A percentile compares a stretch with the other conserved stretches of the same genome.
Conservation (phyloP, 306 rosid genomes). For the Pterocarpus macrocarpus region DNA sequence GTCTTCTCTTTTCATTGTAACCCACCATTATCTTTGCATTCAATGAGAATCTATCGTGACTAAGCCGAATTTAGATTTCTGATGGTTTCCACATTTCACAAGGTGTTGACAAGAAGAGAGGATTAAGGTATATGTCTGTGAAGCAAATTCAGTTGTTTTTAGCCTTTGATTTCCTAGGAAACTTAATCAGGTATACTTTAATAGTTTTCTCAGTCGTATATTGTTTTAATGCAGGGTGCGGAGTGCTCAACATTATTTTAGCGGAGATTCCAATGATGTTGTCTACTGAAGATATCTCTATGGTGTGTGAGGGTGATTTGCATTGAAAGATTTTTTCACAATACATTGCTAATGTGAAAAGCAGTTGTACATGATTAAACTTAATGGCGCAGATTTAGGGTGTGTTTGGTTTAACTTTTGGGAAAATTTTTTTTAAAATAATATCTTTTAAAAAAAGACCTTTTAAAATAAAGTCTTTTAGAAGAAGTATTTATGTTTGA, state of each 20-base stretch:
- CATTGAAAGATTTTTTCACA: constrained; percentile 50
- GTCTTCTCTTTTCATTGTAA: too few species aligned
- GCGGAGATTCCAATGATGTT: constrained; percentile 59
- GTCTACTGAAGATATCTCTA: constrained; percentile 71
- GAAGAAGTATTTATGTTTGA: too few species aligned
- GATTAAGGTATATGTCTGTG: constrained; percentile 61
- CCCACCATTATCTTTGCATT: constrained; percentile 25
- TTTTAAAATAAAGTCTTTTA: too few species aligned
- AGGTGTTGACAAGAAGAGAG: constrained; percentile 53
- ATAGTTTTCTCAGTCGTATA: constrained; percentile 37
- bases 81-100: constrained; percentile 70
- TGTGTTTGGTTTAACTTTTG: too few species aligned
- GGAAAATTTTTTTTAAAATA: too few species aligned
- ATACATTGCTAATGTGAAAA: constrained; percentile 38
- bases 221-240: constrained; percentile 61
- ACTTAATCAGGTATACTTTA: constrained; percentile 7
- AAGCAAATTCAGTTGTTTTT: too few species aligned
- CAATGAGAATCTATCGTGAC: constrained; percentile 74
- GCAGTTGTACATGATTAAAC: constrained; percentile 45
- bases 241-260: constrained; percentile 75
- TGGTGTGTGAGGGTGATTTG: constrained; percentile 64
- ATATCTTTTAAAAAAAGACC: too few species aligned
- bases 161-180: background rate
- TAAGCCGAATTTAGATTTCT: constrained; percentile 74
- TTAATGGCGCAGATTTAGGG: constrained; percentile 30